Evolutionary conservation across 1,284 basidiomycete genomes (phyloP), one percentile per base, ranked within the genome.

Genomic region (Ceratobasidium sp.): DNA sequence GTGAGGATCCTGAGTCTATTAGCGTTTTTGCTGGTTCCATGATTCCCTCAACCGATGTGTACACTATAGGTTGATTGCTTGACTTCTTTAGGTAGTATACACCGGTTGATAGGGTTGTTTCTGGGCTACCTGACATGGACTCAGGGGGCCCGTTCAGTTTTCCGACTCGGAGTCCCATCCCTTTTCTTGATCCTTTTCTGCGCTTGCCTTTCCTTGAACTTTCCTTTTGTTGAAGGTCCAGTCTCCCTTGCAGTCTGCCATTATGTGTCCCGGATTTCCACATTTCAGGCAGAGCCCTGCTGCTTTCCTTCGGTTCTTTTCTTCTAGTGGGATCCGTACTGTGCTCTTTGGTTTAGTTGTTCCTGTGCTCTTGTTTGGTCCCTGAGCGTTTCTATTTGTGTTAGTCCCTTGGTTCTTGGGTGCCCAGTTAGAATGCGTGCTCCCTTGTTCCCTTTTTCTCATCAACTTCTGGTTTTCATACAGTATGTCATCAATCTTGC

Each of bases 1-100:
- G 13, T 6, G 68, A 57, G 9, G 68, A 56, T 20, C 65, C 65
- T 23, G 65, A 67, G 65, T 67, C 65, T 7, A 67, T 67, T 9
- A 67, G 20, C 26, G 65, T 48, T 50, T 67, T 67, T 46, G 28
- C 44, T 23, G 62, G 62, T 65, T 65, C 62, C 44, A 46, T 65
- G 62, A 65, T 65, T 65, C 62, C 62, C 38, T 42, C 44, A 44
- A 65, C 38, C 9, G 17, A 20, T 44, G 62, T 68, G 50, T 68
- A 68, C 20, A 68, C 23, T 54, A 48, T 38, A 7, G 28, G 26
- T 26, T 68, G 23, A 23, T n/a, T 23, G 17, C 48, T 66, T 13
- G 40, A 48, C 48, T 44, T 48, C 42, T 66, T 66, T 23, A 46
- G 42, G 64, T 52, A 56, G 33, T 69, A 69, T 56, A 69, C 52